phyloP scores from a whole-genome alignment of 108 stramenopile genomes.

The Licmophora abbreviata region DNA sequence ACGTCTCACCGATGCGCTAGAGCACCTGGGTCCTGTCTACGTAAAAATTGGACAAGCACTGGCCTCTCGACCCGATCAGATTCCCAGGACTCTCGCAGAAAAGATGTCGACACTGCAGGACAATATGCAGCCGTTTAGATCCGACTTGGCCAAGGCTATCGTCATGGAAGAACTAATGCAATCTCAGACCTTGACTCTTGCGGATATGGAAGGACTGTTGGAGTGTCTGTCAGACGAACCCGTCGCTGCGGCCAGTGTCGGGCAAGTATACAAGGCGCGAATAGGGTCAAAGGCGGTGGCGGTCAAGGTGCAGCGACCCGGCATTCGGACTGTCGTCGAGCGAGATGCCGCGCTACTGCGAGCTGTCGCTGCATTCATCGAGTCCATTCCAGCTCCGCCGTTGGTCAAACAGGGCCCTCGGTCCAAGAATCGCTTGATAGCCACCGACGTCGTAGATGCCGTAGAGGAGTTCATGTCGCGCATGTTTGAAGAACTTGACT shows the following conservation, averaged over 20 bases:
- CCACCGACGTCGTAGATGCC: conserved; percentile 33
- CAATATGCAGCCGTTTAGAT: conserved; percentile 64
- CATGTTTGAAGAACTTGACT: conserved; percentile 57
- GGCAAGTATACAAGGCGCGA: conserved; percentile 47
- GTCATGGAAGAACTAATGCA: conserved; percentile 27
- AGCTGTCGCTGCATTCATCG: conserved; percentile 30
- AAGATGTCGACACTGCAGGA: conserved; percentile 54
- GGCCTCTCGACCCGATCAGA: conserved; percentile 60
- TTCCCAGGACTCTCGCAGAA: conserved; percentile 46
- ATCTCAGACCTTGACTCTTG: not conserved
- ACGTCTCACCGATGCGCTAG: conserved; percentile 36
- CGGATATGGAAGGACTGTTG: conserved; percentile 1
- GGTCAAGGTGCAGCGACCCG: conserved; percentile 49
- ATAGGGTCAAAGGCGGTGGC: conserved; percentile 38
- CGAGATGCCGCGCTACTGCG: conserved; percentile 31
- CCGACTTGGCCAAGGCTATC: conserved; percentile 31
- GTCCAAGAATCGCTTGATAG: conserved; percentile 23
- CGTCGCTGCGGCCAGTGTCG: conserved; percentile 24
- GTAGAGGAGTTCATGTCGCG: conserved; percentile 52
- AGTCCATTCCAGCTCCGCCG: conserved; percentile 16
- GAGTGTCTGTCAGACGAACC: conserved; percentile 8
- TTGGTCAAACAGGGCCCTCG: conserved; percentile 15
- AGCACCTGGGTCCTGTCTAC: conserved; percentile 63
- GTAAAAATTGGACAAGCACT: conserved; percentile 77
- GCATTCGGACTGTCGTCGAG: conserved; percentile 37